Evolutionary conservation across 2,329 filamentous ascomycete species (phyloP).

Genomic region (Apiospora phragmitis): DNA sequence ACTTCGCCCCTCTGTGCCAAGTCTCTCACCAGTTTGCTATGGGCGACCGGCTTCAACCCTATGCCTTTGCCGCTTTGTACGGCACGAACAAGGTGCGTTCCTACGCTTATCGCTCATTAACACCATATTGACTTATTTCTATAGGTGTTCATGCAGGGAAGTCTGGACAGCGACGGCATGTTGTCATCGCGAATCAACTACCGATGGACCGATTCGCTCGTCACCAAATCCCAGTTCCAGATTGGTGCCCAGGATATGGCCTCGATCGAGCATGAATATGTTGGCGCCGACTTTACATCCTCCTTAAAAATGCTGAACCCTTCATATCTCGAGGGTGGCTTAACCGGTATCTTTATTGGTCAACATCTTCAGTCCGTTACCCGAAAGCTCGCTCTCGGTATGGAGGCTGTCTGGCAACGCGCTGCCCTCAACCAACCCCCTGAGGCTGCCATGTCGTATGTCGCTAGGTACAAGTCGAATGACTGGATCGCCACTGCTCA

Average conservation of each 20-base stretch:
- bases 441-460: constrained; percentile 90
- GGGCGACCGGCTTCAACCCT: constrained; percentile 90
- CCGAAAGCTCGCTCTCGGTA: constrained; percentile 78
- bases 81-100: constrained; percentile 82
- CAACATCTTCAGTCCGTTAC: constrained; percentile 95
- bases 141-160: constrained; percentile 93
- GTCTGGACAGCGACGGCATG: constrained; percentile 87
- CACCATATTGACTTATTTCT: background rate
- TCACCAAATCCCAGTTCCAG: constrained; percentile 86
- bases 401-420: constrained; percentile 92
- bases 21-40: constrained; percentile 96
- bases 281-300: constrained; percentile 87
- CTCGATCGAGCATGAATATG: constrained; percentile 95
- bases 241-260: constrained; percentile 83
- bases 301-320: constrained; percentile 94
- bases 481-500: constrained; percentile 95
- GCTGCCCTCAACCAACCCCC: constrained; percentile 80
- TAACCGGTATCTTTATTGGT: constrained; percentile 94
- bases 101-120: constrained; percentile 15
- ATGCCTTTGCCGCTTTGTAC: constrained; percentile 92
- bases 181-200: constrained; percentile 91
- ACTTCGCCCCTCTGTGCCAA: constrained; percentile 91
- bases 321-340: constrained; percentile 85
- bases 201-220: constrained; percentile 77
- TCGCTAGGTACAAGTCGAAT: constrained; percentile 82